Base-by-base conservation (phyloP, 2,329 filamentous ascomycete genomes). In the Ophiostoma triangulosporum region DNA sequence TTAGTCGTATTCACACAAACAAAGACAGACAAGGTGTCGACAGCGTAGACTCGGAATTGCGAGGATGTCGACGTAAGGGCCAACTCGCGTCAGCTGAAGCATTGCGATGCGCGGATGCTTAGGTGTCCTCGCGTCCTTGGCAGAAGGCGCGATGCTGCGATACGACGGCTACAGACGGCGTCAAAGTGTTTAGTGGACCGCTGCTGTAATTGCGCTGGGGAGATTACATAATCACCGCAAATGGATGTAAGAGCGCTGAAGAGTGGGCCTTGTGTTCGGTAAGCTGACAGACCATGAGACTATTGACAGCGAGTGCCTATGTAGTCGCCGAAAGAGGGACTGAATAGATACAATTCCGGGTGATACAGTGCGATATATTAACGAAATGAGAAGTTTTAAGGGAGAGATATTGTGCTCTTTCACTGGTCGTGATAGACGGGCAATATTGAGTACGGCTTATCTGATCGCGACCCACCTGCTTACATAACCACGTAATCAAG, bases 261-360 rank as follows among this genome's bases (percentile, higher is more conserved):
- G n/a, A 48, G 45, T 48, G 45, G 45, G 45, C 2, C 45, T 7
- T 11, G 8, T 22, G 9, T 3, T 3, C 7, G 24, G 14, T n/a
- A 24, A 46, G n/a, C n/a, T n/a, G n/a, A n/a, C n/a, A 26, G 11
- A 46, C 14, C 36, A 8, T 40, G 9, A 24, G 35, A 17, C 40
- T 26, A 27, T 45, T 45, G 38, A 43, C 40, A 27, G 38, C 12
- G 14, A 43, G 24, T 3, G 29, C 43, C 29, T 12, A 12, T 4
- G 22, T 46, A 46, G 40, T 29, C 29, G 53, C 53, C 53, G 53
- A 52, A 55, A 55, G 17, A 38, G 51, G 49, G 29, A 27, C 15
- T 54, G 32, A 52, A 55, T 55, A 55, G 53, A 43, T 48, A 24
- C 53, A 40, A 24, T 51, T 54, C 48, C 48, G 48, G 53, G 11